These are phyloP conservation scores for Cylindrodendrum hubeiense DNA, from an alignment of 2,329 filamentous ascomycete genomes.

Conservation along the genomic window DNA sequence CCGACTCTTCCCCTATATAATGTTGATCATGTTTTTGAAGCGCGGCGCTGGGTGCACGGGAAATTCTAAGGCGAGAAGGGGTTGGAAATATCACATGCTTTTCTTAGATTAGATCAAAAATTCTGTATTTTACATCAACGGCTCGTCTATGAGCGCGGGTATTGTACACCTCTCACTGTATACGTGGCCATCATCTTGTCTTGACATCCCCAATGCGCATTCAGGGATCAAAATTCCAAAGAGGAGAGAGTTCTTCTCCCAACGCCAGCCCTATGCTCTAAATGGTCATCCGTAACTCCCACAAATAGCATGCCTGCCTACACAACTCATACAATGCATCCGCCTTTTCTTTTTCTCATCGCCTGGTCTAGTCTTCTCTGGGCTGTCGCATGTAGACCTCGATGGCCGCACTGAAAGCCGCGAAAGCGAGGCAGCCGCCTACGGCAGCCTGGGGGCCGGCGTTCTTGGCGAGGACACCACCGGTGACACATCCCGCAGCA, in stretches of 20 bases:
- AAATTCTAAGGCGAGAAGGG: background rate
- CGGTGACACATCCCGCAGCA: constrained; percentile 89
- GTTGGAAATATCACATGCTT: constrained; percentile 17
- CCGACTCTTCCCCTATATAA: background rate
- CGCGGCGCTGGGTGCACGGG: constrained; percentile 36
- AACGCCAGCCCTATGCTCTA: constrained; percentile 51
- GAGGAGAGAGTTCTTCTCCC: constrained; percentile 45
- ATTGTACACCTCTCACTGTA: constrained; percentile 36
- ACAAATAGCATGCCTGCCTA: constrained; percentile 29
- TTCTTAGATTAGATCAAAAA: constrained; percentile 26
- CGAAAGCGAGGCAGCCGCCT: constrained; percentile 92
- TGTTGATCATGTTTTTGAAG: constrained; percentile 27
- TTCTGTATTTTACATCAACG: constrained; percentile 28
- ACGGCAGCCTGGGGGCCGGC: constrained; percentile 91
- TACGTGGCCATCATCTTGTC: constrained; percentile 32
- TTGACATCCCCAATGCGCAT: constrained; percentile 14
- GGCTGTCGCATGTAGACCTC: constrained; percentile 91
- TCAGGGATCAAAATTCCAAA: constrained; percentile 37
- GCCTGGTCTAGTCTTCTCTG: constrained; percentile 63
- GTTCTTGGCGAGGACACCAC: constrained; percentile 86
- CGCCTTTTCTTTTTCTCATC: constrained; percentile 3
- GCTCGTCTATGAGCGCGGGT: constrained; percentile 35
- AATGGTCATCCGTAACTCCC: constrained; percentile 45
- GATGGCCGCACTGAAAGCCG: constrained; percentile 91
- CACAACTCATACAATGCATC: constrained; percentile 36